Percentiles rank a stretch among this genome's conserved stretches.
Evolutionary conservation across 2,329 filamentous ascomycete genomes (phyloP).

Genomic region (Juglanconis juglandina): DNA sequence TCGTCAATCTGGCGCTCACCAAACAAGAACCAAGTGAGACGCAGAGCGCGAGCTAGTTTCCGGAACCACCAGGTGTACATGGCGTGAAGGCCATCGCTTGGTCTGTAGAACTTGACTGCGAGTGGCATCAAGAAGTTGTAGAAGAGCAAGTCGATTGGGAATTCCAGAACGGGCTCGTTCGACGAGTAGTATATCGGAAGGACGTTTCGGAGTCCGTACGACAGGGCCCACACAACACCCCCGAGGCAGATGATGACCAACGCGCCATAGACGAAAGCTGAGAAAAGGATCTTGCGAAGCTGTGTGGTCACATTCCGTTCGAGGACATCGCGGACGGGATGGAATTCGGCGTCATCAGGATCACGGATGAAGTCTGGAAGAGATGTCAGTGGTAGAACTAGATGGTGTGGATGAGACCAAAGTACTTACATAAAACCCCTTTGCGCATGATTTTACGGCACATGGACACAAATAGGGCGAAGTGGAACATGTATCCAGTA

Average conservation of each 20-base stretch:
- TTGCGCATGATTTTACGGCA: conserved; percentile 95
- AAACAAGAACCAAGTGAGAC: conserved; percentile 90
- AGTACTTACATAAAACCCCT: conserved; percentile 78
- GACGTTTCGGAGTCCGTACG: conserved; percentile 63
- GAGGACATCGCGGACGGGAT: conserved; percentile 92
- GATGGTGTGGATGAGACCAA: not conserved
- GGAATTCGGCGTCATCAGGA: conserved; percentile 96
- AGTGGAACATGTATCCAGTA: conserved; percentile 99
- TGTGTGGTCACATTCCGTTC: conserved; percentile 91
- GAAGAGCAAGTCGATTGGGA: conserved; percentile 88
- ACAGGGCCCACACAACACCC: conserved; percentile 91
- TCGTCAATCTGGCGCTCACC: conserved; percentile 78
- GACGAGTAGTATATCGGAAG: conserved; percentile 92
- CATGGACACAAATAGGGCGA: conserved; percentile 97
- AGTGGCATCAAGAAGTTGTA: conserved; percentile 96
- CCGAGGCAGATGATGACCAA: conserved; percentile 90
- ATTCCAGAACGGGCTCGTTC: conserved; percentile 87
- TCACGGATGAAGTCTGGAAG: conserved; percentile 85
- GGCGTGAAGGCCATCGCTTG: conserved; percentile 75
- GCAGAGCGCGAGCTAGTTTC: conserved; percentile 72
- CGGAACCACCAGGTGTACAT: conserved; percentile 98
- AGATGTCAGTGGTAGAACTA: conserved; percentile 27
- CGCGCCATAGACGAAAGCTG: conserved; percentile 90
- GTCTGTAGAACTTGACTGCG: conserved; percentile 78
- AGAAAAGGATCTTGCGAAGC: conserved; percentile 92